A percentile compares a stretch with the other conserved stretches of the same genome.
These are phyloP conservation scores for Aristolochia contorta DNA, from an alignment of 164 flowering plant genomes.

Conservation along the genomic window DNA sequence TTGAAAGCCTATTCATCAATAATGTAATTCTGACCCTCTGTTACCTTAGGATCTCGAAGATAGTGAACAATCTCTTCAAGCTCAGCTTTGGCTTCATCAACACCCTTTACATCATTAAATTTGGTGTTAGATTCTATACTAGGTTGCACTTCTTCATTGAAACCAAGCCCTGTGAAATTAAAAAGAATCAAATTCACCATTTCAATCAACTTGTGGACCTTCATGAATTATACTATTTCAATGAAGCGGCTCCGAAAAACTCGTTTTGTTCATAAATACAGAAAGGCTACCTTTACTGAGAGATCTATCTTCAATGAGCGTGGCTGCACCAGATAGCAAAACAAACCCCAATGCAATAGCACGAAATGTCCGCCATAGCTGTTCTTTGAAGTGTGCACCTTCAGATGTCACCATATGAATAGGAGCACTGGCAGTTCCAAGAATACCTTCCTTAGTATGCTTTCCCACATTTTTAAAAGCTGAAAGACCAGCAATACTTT, in stretches of 20 bases:
- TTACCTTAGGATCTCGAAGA: slow-evolving; percentile 83
- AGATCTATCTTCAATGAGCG: slow-evolving; percentile 84
- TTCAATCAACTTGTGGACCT: no score
- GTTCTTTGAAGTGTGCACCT: slow-evolving; percentile 78
- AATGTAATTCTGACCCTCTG: not conserved
- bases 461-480: slow-evolving; percentile 64
- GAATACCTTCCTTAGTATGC: slow-evolving; percentile 55
- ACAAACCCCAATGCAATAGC: slow-evolving; percentile 68
- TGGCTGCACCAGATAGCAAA: slow-evolving; percentile 73
- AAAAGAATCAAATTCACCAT: no score
- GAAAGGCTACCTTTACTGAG: slow-evolving; percentile 61
- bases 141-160: slow-evolving; percentile 93
- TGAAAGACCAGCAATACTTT: slow-evolving; percentile 42
- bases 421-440: slow-evolving; percentile 82
- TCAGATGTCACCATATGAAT: slow-evolving; percentile 80
- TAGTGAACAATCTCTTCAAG: slow-evolving; percentile 98
- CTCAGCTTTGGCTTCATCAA: slow-evolving; percentile 98
- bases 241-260: not conserved
- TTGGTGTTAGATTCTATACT: slow-evolving; percentile 87
- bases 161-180: slow-evolving; percentile 55
- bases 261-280: not conserved
- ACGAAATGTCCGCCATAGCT: slow-evolving; percentile 81
- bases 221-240: no score
- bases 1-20: no score
- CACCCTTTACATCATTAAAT: slow-evolving; percentile 93